phyloP scores from a whole-genome alignment of 768 basidiomycete genomes.

The Boletus edulis region DNA sequence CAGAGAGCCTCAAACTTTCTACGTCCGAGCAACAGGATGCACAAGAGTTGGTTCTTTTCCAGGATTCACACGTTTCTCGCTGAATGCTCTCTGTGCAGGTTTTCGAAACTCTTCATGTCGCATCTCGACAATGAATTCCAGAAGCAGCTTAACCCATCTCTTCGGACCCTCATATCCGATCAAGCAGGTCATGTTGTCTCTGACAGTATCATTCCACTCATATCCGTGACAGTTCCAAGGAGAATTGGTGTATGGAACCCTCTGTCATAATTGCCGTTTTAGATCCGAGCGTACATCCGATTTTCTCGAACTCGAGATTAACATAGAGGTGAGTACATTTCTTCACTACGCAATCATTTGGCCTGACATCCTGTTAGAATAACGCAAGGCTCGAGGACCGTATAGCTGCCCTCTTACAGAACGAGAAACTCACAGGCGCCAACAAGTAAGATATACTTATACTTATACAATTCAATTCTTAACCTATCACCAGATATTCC shows the following conservation, averaged over 20 bases:
- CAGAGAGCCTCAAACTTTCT: constrained; percentile 79
- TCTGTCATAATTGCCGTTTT: constrained; percentile 67
- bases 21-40: constrained; percentile 94
- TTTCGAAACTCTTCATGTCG: constrained; percentile 92
- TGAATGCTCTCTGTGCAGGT: constrained; percentile 44
- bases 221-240: constrained; percentile 73
- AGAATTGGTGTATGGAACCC: constrained; percentile 73
- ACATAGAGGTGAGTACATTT: constrained; percentile 53
- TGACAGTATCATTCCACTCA: constrained; percentile 2
- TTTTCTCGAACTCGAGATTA: constrained; percentile 89
- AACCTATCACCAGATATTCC: constrained; percentile 54
- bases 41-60: constrained; percentile 66
- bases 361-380: constrained; percentile 41
- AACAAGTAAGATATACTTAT: constrained; percentile 57
- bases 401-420: constrained; percentile 58
- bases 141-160: constrained; percentile 63
- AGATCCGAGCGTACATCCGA: constrained; percentile 66
- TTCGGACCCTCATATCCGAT: constrained; percentile 68
- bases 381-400: constrained; percentile 73
- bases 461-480: neutral
- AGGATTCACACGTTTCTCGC: neutral
- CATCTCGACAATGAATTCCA: constrained; percentile 85
- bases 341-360: neutral
- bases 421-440: constrained; percentile 76
- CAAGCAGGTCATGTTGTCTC: constrained; percentile 48